These are phyloP conservation scores for Begonia peltatifolia DNA, from an alignment of 306 rosid species.

Conservation along the genomic window DNA sequence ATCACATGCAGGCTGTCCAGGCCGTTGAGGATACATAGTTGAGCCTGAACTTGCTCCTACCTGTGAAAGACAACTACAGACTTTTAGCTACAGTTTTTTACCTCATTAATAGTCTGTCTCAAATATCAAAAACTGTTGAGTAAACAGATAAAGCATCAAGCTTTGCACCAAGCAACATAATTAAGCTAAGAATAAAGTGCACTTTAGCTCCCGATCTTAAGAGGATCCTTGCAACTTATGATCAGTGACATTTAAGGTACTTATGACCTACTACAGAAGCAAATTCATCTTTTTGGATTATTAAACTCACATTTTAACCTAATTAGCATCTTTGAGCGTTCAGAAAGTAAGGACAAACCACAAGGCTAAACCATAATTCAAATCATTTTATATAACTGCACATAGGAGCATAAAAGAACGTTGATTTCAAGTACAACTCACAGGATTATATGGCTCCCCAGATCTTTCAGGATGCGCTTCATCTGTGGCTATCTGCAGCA, in stretches of 20 bases:
- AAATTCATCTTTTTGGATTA: slow-evolving; percentile 52
- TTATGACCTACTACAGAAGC: slow-evolving; percentile 14
- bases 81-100: not conserved
- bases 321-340: slow-evolving; percentile 92
- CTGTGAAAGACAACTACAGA: not conserved
- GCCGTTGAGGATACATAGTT: slow-evolving; percentile 69
- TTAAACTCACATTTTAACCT: slow-evolving; percentile 87
- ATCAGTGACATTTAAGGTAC: too few relatives aligned
- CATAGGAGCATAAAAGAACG: not conserved
- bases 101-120: too few relatives aligned
- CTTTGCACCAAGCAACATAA: too few relatives aligned
- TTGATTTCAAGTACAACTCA: slow-evolving; percentile 27
- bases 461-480: slow-evolving; percentile 83
- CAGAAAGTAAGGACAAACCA: slow-evolving; percentile 51
- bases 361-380: not conserved
- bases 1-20: slow-evolving; percentile 83
- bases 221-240: too few relatives aligned
- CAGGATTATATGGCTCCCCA: slow-evolving; percentile 85
- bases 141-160: too few relatives aligned
- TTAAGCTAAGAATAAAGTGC: too few relatives aligned
- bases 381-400: too few relatives aligned
- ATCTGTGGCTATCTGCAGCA: slow-evolving; percentile 38
- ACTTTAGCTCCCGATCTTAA: too few relatives aligned
- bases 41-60: slow-evolving; percentile 30
- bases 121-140: too few relatives aligned